Conservation (phyloP, 257 asterid genomes). For the Solanum ossicruentum region DNA sequence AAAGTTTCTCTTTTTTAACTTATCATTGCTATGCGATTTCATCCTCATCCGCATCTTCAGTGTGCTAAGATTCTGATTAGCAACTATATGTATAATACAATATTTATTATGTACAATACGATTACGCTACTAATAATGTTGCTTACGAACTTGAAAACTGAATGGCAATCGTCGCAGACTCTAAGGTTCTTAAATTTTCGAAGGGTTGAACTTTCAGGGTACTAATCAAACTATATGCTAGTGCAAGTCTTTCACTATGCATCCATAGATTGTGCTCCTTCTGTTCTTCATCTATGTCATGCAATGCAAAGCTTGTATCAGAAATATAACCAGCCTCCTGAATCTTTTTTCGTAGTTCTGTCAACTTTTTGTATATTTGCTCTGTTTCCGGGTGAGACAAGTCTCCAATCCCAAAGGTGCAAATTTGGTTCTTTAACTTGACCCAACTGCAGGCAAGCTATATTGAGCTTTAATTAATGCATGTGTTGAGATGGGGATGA, state of each 20-base stretch:
- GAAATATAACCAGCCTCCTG: constrained; percentile 64
- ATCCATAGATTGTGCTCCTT: constrained; percentile 68
- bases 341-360: constrained; percentile 41
- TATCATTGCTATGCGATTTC: too few relatives aligned
- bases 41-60: too few relatives aligned
- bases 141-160: constrained; percentile 64
- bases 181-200: constrained; percentile 78
- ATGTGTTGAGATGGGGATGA: background rate
- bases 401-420: constrained; percentile 59
- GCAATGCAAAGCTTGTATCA: constrained; percentile 64
- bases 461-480: background rate
- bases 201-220: constrained; percentile 41
- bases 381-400: constrained; percentile 31
- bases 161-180: constrained; percentile 81
- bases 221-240: constrained; percentile 54
- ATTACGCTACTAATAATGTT: constrained; percentile 41
- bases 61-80: too few relatives aligned
- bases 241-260: constrained; percentile 86
- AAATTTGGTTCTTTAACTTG: constrained; percentile 40
- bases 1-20: too few relatives aligned
- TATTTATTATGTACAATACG: constrained; percentile 4
- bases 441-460: constrained; percentile 73
- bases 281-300: constrained; percentile 80
- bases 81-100: too few relatives aligned
- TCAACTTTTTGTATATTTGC: constrained; percentile 28